Evolutionary conservation across 495 filamentous ascomycete species (phyloP), one percentile per base, ranked within the genome.

Genomic region (Chaetomium tenue): DNA sequence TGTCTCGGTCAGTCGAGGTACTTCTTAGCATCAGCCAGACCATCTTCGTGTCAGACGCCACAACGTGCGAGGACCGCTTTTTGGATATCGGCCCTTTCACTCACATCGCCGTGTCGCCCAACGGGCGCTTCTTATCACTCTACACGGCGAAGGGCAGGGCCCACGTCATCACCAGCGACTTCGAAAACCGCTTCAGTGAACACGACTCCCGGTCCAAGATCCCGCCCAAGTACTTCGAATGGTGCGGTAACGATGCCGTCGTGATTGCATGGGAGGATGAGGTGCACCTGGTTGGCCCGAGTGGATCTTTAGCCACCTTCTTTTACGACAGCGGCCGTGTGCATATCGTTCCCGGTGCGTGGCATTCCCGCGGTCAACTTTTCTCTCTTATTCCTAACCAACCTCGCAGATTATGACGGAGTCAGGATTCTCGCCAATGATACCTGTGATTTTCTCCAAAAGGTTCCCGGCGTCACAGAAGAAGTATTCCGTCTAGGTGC

Each of bases 221-320:
- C n/a, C 80, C 87, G 1, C 95, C 94, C 2, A 91, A 91, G 70
- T 88, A 93, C 60, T 82, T 98, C 58, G 87, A 92, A 66, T 98
- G 94, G 94, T 98, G 94, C 75, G 93, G 94, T 18, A 95, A 97
- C 64, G 91, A 97, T 76, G 90, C 92, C 8, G 91, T 97, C 11
- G 87, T 96, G 52, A 85, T 98, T 64, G 92, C 91, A 16, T 98
- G 94, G 94, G 94, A 97, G 69, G 94, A 98, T 76, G 94, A 98
- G 70, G 88, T 98, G n/a, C 94, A 97, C 72, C 82, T 98, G 51
- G 89, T 98, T 61, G 93, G 92, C 2, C 92, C 91, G 0, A 88
- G 87, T 55, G 91, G 90, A 46, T 85, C 88, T 13, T 83, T 90
- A 47, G 84, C 92, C 40, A 91, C 87, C 69, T 93, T 91, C 71